phyloP scores from a whole-genome alignment of 352 stramenopile species.

The Phytophthora vignae region DNA sequence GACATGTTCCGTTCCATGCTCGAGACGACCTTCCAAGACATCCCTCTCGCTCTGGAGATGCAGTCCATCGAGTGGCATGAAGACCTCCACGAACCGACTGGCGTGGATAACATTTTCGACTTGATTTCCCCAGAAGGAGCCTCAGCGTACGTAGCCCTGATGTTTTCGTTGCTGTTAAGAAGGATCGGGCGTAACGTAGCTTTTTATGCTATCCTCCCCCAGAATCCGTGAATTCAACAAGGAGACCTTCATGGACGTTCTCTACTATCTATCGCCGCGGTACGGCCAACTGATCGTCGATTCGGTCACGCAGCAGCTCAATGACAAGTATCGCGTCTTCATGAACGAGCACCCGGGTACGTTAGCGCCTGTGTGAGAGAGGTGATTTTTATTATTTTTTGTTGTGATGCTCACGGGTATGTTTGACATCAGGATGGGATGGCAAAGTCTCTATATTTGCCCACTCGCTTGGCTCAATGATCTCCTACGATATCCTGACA shows the following conservation, averaged over 20 bases:
- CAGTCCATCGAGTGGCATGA: slow-evolving; percentile 93
- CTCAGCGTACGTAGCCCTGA: slow-evolving; percentile 51
- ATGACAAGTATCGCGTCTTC: slow-evolving; percentile 92
- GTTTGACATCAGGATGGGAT: slow-evolving; percentile 64
- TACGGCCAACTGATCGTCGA: slow-evolving; percentile 94
- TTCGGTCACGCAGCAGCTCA: slow-evolving; percentile 89
- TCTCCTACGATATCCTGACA: slow-evolving; percentile 93
- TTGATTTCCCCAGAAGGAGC: slow-evolving; percentile 83
- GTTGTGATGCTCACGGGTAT: not conserved
- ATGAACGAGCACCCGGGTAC: slow-evolving; percentile 85
- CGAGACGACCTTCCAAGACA: slow-evolving; percentile 83
- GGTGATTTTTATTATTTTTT: not conserved
- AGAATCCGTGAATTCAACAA: slow-evolving; percentile 94
- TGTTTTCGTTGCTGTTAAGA: too few species aligned
- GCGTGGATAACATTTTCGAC: slow-evolving; percentile 87
- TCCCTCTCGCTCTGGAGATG: slow-evolving; percentile 86
- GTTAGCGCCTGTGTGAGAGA: not conserved
- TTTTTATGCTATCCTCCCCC: slow-evolving; percentile 1
- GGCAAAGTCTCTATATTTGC: slow-evolving; percentile 92
- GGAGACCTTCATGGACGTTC: slow-evolving; percentile 94
- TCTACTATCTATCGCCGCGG: slow-evolving; percentile 92
- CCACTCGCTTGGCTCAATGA: slow-evolving; percentile 92
- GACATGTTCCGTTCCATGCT: slow-evolving; percentile 82
- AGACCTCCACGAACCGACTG: slow-evolving; percentile 86
- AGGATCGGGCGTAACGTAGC: not conserved